Evolutionary conservation across 306 rosid species (phyloP), one percentile per base, ranked within the genome.

Genomic region (Fragaria ananassa): DNA sequence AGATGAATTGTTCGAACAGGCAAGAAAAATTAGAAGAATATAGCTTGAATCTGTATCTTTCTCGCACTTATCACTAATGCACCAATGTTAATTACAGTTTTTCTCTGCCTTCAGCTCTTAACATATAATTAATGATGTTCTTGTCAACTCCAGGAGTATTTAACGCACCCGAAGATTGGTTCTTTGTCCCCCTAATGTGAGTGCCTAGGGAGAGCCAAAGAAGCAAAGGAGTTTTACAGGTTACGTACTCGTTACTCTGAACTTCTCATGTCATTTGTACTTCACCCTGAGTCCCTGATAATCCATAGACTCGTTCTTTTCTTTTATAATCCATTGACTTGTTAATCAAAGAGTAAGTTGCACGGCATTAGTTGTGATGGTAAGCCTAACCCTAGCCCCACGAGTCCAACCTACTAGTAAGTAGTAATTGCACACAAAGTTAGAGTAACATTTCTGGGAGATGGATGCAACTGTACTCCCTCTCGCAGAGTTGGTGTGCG

Each of bases 281-380:
- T 12, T 68, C 14, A 68, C 54, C 51, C 19, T 31, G 18, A n/a
- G n/a, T n/a, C 29, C 29, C 29, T 31, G 18, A 29, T 50, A 71
- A 49, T 6, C 44, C 61, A 3, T 29, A 34, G 61, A 27, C 61
- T 31, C 18, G 15, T 69, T 25, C 4, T 66, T n/a, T n/a, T n/a
- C 34, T 7, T 27, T 29, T 10, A 47, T 27, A 47, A 45, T 6
- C 23, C 13, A 8, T 34, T 35, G 63, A 50, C 63, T 34, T 50
- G n/a, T 49, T 29, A 62, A 29, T 3, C 42, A 4, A 5, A 29
- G 15, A 49, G 74, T 14, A 69, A 45, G 34, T 17, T 39, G 41
- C 63, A 50, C 34, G 47, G 62, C 62, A 50, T 9, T 34, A 18
- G 74, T 71, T 71, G 64, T 71, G 75, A 39, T 34, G 12, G 50